A percentile compares a stretch with the other conserved stretches of the same genome.
Conservation (phyloP, 1,284 basidiomycete species). For the Melampsora larici-populina region DNA sequence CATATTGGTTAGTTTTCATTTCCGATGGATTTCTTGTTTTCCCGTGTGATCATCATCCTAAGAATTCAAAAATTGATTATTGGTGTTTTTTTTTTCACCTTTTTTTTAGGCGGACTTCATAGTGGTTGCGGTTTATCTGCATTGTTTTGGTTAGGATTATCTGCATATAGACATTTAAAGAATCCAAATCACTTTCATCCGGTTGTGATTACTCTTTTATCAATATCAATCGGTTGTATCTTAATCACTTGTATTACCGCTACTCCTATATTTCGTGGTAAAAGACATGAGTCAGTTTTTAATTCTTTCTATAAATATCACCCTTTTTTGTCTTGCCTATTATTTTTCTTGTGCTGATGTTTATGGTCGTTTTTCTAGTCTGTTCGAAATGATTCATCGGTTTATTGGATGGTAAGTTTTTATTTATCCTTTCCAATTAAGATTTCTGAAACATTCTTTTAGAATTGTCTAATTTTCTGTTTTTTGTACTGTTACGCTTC, state of each 20-base stretch:
- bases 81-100: too few relatives aligned
- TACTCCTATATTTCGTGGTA: conserved; percentile 16
- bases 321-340: neutral
- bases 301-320: too few relatives aligned
- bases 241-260: conserved; percentile 11
- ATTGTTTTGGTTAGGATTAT: conserved; percentile 11
- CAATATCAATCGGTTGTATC: conserved; percentile 1
- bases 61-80: neutral
- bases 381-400: conserved; percentile 34
- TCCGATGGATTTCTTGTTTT: neutral
- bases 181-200: neutral
- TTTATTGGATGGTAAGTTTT: conserved; percentile 38
- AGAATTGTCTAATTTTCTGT: too few relatives aligned
- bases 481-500: neutral
- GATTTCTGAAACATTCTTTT: neutral
- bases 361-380: neutral
- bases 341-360: conserved; percentile 9
- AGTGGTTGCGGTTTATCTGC: conserved; percentile 35
- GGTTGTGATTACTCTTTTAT: neutral
- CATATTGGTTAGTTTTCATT: conserved; percentile 4
- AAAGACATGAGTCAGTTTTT: conserved; percentile 22
- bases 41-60: neutral
- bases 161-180: neutral
- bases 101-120: conserved; percentile 17
- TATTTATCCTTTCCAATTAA: neutral